These are phyloP conservation scores for Salix dunnii DNA, from an alignment of 345 rosid genomes.

Conservation along the genomic window DNA sequence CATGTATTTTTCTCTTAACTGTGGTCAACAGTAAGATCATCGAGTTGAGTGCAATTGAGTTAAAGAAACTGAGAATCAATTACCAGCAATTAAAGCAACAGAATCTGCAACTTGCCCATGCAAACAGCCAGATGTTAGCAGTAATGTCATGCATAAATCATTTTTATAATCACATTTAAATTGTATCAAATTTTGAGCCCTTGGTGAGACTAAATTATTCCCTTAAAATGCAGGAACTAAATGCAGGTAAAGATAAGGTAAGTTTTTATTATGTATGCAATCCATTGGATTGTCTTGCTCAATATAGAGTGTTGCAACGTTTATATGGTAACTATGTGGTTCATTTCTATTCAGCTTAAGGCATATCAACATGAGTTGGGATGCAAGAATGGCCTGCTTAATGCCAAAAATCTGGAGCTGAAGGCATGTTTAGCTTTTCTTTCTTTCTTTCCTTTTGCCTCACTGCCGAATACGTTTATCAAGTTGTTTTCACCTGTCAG, in stretches of 20 bases:
- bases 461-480: background rate
- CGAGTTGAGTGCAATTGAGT: conserved; percentile 45
- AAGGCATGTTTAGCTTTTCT: conserved; percentile 20
- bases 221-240: conserved; percentile 57
- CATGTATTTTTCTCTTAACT: conserved; percentile 10
- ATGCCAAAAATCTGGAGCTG: conserved; percentile 34
- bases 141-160: conserved; percentile 29
- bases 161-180: conserved; percentile 12
- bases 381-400: conserved; percentile 51
- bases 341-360: conserved; percentile 46
- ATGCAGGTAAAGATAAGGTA: conserved; percentile 64
- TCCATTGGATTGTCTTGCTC: background rate
- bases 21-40: conserved; percentile 46
- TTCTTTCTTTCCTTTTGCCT: background rate
- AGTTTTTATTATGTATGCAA: conserved; percentile 12
- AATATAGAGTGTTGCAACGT: background rate
- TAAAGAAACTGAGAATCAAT: conserved; percentile 50
- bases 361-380: conserved; percentile 68
- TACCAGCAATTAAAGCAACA: conserved; percentile 57
- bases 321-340: conserved; percentile 9
- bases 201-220: conserved; percentile 16
- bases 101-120: conserved; percentile 60
- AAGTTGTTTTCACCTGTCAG: background rate
- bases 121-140: conserved; percentile 55
- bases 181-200: background rate